A percentile compares a stretch with the other conserved stretches of the same genome.
These are phyloP conservation scores for Phytophthora aleatoria DNA, from an alignment of 352 stramenopile species.

Conservation along the genomic window DNA sequence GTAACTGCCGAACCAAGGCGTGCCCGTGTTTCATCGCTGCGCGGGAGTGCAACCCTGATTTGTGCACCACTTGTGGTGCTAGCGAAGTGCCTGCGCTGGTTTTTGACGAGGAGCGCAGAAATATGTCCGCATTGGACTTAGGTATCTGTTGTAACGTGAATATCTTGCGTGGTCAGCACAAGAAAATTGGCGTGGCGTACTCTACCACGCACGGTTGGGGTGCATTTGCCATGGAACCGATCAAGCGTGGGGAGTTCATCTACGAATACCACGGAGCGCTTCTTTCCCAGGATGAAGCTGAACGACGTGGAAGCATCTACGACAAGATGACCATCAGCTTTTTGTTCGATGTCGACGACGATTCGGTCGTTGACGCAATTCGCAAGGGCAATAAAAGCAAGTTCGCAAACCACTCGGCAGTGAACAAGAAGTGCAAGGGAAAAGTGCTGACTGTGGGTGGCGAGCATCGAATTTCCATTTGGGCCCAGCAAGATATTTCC, in stretches of 20 bases:
- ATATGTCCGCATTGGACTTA: conserved; percentile 48
- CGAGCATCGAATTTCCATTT: conserved; percentile 92
- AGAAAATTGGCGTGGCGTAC: conserved; percentile 63
- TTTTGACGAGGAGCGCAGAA: conserved; percentile 42
- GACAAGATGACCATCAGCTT: conserved; percentile 89
- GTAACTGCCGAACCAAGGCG: conserved; percentile 67
- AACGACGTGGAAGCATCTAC: conserved; percentile 83
- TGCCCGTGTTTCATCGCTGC: conserved; percentile 66
- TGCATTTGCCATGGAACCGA: conserved; percentile 60
- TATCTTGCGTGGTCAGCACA: conserved; percentile 60
- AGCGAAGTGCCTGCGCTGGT: conserved; percentile 56
- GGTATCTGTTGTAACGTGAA: conserved; percentile 77
- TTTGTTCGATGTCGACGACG: conserved; percentile 92
- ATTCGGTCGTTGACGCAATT: conserved; percentile 90
- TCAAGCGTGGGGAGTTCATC: conserved; percentile 71
- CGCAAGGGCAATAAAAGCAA: conserved; percentile 94
- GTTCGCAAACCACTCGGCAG: conserved; percentile 84
- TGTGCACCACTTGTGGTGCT: conserved; percentile 62
- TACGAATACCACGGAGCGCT: conserved; percentile 73
- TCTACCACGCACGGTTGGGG: conserved; percentile 72
- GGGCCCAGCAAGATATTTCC: conserved; percentile 88
- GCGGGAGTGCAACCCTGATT: conserved; percentile 63
- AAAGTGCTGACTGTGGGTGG: conserved; percentile 85
- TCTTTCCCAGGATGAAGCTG: conserved; percentile 72
- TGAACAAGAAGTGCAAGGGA: conserved; percentile 78